A percentile compares a stretch with the other conserved stretches of the same genome.
These are phyloP conservation scores for Colletotrichum ledebouriae DNA, from an alignment of 2,329 filamentous ascomycete species.

Conservation along the genomic window DNA sequence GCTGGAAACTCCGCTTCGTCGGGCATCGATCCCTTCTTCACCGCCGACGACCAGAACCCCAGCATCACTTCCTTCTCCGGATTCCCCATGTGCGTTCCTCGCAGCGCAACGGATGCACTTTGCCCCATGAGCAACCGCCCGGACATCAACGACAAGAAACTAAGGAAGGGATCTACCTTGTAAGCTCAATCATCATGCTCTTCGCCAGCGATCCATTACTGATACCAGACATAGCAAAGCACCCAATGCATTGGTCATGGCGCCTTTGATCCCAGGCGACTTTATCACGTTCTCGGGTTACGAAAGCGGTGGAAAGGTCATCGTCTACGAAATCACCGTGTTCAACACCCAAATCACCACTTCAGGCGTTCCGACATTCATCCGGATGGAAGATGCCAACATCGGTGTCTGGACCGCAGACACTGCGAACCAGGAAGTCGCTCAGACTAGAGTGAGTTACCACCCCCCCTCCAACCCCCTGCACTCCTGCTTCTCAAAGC, in stretches of 20 bases:
- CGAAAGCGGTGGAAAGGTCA: slow-evolving; percentile 49
- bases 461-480: background rate
- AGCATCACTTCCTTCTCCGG: slow-evolving; percentile 61
- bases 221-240: too few species aligned
- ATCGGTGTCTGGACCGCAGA: slow-evolving; percentile 54
- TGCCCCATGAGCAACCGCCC: slow-evolving; percentile 55
- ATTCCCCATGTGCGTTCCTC: slow-evolving; percentile 66
- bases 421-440: slow-evolving; percentile 51
- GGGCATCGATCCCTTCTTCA: slow-evolving; percentile 54
- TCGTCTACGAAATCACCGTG: slow-evolving; percentile 53
- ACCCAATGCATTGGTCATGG: slow-evolving; percentile 50
- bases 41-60: slow-evolving; percentile 61
- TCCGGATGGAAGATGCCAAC: slow-evolving; percentile 57
- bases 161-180: slow-evolving; percentile 35
- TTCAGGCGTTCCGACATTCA: slow-evolving; percentile 53
- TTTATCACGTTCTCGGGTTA: slow-evolving; percentile 57
- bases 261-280: slow-evolving; percentile 56
- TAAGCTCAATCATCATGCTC: slow-evolving; percentile 13
- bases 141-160: slow-evolving; percentile 20
- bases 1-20: slow-evolving; percentile 49
- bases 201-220: too few species aligned
- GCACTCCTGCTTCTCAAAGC: background rate
- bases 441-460: slow-evolving; percentile 47
- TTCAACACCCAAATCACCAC: slow-evolving; percentile 55
- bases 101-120: slow-evolving; percentile 51